Base-by-base conservation (phyloP, 768 basidiomycete genomes). In the Boletus eberwhitei region DNA sequence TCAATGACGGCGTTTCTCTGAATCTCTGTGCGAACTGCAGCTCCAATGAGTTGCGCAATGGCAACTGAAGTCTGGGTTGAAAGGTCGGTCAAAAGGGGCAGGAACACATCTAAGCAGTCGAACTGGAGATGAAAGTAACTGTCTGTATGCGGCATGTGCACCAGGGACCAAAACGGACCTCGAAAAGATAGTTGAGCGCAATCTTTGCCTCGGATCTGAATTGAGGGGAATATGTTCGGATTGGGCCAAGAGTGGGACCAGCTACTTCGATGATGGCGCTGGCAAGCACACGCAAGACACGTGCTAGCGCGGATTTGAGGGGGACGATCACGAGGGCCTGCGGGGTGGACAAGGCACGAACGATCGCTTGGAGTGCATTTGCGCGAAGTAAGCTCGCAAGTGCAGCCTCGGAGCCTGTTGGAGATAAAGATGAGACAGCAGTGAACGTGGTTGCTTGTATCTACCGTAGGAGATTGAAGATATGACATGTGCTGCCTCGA, bases 401-500 rank as follows among this genome's bases (percentile, higher is more conserved):
- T 0, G 86, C 82, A 17, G 79, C 78, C 22, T 83, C 79, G 1
- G 88, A 85, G 21, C 88, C 85, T 85, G 51, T 13, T 9, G 41
- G 19, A 44, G 35, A 32, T n/a, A 43, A 13, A 22, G n/a, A 31
- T 49, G 32, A 55, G 49, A 5, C 17, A 31, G 17, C 13, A 2
- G 19, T 26, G n/a, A 9, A 38, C 45, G 47, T 38, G 42, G 47
- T 13, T 5, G 26, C 43, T 36, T 22, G 31, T n/a, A 2, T 49
- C 8, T 21, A 83, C 87, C 88, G 57, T 88, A 86, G 0, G 88
- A 79, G 13, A 92, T 74, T 0, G 90, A 91, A 0, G 87, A 79
- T 16, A 91, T 74, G 36, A 91, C 78, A 59, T 90, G 86, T 0
- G 88, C 86, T 0, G 90, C 86, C 63, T 91, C 88, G 45, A 84